Evolutionary conservation across 192 early-diverging fungal species (phyloP).

Genomic region (Powellomyces hirtus): DNA sequence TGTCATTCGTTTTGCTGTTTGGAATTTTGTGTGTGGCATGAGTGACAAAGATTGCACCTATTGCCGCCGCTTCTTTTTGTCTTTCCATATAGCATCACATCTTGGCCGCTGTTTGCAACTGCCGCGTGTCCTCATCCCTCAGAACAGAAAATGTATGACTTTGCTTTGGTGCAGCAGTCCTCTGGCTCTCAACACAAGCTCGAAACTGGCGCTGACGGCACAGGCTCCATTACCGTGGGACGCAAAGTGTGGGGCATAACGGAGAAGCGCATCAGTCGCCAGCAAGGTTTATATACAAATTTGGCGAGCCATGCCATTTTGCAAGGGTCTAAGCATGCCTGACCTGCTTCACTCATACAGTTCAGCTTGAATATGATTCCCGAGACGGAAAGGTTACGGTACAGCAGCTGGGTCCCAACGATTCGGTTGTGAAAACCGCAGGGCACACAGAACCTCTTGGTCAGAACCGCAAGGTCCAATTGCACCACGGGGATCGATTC

Average conservation of each 20-base stretch:
- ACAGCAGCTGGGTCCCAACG: slow-evolving; percentile 6
- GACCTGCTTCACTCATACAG: not conserved
- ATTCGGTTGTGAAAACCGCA: not conserved
- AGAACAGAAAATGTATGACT: too few relatives aligned
- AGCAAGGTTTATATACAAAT: slow-evolving; percentile 6
- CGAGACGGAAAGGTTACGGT: not conserved
- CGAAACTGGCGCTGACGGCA: not conserved
- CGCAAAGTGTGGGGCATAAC: slow-evolving; percentile 14
- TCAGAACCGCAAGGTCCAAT: not conserved
- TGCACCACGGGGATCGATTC: not conserved
- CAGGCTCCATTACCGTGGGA: slow-evolving; percentile 4
- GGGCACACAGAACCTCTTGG: not conserved
- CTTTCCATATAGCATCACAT: too few relatives aligned
- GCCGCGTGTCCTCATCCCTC: too few relatives aligned
- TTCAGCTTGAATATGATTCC: slow-evolving; percentile 6
- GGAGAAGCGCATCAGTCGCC: slow-evolving; percentile 12
- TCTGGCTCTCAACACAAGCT: not conserved
- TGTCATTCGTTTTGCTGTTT: not conserved
- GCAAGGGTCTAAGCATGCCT: too few relatives aligned
- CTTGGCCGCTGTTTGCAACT: too few relatives aligned
- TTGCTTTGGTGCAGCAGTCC: too few relatives aligned
- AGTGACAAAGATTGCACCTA: too few relatives aligned
- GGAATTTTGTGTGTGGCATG: too few relatives aligned
- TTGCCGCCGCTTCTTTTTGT: too few relatives aligned
- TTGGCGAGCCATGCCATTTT: not conserved